Evolutionary conservation across 2,329 filamentous ascomycete genomes (phyloP).

Genomic region (Claviceps cyperi): DNA sequence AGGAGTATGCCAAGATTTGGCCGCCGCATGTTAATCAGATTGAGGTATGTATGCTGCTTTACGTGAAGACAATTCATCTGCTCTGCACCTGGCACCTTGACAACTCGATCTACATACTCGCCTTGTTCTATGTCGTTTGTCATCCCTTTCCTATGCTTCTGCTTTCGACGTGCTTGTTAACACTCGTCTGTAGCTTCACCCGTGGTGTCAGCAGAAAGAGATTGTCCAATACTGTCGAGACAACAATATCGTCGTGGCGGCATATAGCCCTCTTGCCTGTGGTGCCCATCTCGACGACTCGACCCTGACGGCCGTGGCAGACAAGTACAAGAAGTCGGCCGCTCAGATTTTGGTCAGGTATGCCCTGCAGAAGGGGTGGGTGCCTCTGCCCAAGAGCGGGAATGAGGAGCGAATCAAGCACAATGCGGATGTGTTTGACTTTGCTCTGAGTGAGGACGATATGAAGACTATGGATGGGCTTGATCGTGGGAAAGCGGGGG

Average conservation of each 20-base stretch:
- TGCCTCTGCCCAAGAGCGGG: conserved; percentile 53
- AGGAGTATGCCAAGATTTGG: conserved; percentile 47
- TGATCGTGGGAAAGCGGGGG: conserved; percentile 15
- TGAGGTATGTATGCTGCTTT: conserved; percentile 37
- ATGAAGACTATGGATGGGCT: conserved; percentile 28
- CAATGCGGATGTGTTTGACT: conserved; percentile 47
- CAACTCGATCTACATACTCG: too few species aligned
- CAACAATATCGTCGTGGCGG: conserved; percentile 48
- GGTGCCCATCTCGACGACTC: conserved; percentile 32
- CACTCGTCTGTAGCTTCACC: conserved; percentile 40
- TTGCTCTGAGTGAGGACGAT: conserved; percentile 40
- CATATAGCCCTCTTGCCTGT: conserved; percentile 24
- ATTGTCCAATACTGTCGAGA: conserved; percentile 50
- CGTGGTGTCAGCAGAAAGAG: conserved; percentile 46
- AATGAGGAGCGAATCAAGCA: conserved; percentile 41
- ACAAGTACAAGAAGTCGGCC: conserved; percentile 44
- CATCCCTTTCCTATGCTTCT: background rate
- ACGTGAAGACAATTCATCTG: too few species aligned
- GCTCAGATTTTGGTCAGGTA: conserved; percentile 57
- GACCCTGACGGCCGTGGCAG: conserved; percentile 38
- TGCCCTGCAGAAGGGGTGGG: conserved; percentile 54
- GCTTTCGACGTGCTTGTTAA: background rate
- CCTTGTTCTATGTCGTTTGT: background rate
- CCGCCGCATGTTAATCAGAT: conserved; percentile 64
- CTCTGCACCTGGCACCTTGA: background rate